phyloP scores from a whole-genome alignment of 345 rosid species.

The Lepidium didymum region DNA sequence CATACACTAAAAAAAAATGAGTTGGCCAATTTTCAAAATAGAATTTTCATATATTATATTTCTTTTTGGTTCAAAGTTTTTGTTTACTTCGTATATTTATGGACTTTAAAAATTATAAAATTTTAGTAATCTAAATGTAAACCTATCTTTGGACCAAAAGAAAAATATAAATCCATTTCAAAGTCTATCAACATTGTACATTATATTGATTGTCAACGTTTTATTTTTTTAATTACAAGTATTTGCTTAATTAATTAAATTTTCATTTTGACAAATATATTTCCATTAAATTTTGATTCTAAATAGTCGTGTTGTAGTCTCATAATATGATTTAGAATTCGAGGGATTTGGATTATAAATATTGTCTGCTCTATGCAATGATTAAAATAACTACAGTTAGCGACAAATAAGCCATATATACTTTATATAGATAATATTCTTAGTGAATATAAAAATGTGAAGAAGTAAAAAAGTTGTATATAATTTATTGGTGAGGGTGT shows the following conservation, averaged over 20 bases:
- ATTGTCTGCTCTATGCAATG: background rate
- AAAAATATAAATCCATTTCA: background rate
- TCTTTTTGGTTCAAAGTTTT: background rate
- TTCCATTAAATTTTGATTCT: no score
- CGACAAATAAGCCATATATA: background rate
- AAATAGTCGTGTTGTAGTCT: no score
- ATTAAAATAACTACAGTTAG: background rate
- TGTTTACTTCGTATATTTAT: background rate
- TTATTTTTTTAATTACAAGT: no score
- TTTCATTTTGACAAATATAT: no score
- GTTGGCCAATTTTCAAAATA: background rate
- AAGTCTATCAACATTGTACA: background rate
- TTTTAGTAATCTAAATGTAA: no score
- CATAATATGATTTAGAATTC: no score
- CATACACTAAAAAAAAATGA: background rate
- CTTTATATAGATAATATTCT: background rate
- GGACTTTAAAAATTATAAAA: no score
- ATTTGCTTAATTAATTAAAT: no score
- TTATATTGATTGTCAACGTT: no score
- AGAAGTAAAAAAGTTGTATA: background rate
- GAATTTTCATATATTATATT: background rate
- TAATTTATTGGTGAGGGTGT: conserved; percentile 17
- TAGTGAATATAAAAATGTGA: background rate
- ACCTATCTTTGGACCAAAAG: no score
- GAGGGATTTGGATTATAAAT: no score